Base-by-base conservation (phyloP, 2,329 filamentous ascomycete genomes). In the Apiospora saccharicola region DNA sequence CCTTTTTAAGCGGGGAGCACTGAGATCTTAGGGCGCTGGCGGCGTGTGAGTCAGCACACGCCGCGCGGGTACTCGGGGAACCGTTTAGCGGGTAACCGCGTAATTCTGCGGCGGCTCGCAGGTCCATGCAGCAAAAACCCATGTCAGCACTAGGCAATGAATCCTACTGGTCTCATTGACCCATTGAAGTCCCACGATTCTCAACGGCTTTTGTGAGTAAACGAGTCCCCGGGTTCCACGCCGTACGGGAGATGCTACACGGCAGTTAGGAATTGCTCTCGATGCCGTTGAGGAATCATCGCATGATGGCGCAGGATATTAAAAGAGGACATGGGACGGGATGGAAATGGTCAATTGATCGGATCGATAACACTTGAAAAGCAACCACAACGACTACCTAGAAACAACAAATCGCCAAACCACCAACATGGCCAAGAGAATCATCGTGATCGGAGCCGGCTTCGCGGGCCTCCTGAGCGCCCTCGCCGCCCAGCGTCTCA, bases 381-480 rank as follows among this genome's bases (percentile, higher is more conserved):
- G 10, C 16, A 22, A 22, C 12, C n/a, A 61, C 30, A 26, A 16
- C 37, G 2, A 51, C 12, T 22, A 47, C 16, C 67, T 41, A 41
- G 37, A 41, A 26, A 47, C 24, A 37, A 13, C 30, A n/a, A 8
- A 34, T 47, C 22, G 19, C 14, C 30, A 51, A 24, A 34, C 14
- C 44, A 13, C 13, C 46, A 69, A 47, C 7, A 68, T 68, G 67
- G 19, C 67, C 67, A 43, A 68, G 22, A 46, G 41, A 34, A 69
- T 69, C 24, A 47, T 76, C 44, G 73, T 78, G 10, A 68, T 83
- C 43, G 81, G 82, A 3, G 73, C 81, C n/a, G 81, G 82, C 0
- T 83, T 83, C 67, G 80, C 80, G 30, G 82, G 82, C 13, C 69
- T 82, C 2, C 82, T 80, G 80, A 83, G 81, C 47, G 82, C 82